A percentile compares a stretch with the other conserved stretches of the same genome.
Evolutionary conservation across 176 grass and related monocot species (phyloP).

Genomic region (Puya raimondii): DNA sequence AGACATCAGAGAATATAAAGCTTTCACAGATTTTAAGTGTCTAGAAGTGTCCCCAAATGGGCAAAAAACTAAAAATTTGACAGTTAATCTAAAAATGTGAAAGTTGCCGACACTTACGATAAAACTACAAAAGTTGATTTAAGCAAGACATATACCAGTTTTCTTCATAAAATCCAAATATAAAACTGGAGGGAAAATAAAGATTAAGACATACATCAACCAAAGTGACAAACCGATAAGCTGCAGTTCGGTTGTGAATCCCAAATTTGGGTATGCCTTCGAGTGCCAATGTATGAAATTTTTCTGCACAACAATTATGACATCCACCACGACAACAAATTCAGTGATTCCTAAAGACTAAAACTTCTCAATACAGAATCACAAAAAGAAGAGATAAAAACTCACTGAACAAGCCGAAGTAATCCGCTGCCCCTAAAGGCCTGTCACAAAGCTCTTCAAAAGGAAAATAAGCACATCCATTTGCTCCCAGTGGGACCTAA

Average conservation of each 20-base stretch:
- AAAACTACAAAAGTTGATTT: too few species aligned
- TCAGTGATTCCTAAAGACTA: not conserved
- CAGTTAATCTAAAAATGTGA: too few species aligned
- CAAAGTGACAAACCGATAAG: slow-evolving; percentile 87
- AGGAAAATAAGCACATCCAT: slow-evolving; percentile 86
- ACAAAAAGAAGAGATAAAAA: slow-evolving; percentile 9
- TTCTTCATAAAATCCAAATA: not conserved
- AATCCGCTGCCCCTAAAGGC: slow-evolving; percentile 89
- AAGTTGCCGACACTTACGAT: too few species aligned
- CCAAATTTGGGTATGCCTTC: slow-evolving; percentile 87
- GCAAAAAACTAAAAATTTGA: too few species aligned
- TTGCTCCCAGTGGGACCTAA: slow-evolving; percentile 71
- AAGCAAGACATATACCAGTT: not conserved
- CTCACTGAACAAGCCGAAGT: slow-evolving; percentile 94
- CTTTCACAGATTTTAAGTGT: too few species aligned
- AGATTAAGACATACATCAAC: slow-evolving; percentile 58
- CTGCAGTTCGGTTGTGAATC: slow-evolving; percentile 61
- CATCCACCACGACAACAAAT: not conserved
- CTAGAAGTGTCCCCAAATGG: too few species aligned
- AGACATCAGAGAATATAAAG: too few species aligned
- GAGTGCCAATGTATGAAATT: slow-evolving; percentile 76
- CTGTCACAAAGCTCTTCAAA: slow-evolving; percentile 91
- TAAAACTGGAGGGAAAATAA: not conserved
- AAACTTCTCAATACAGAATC: not conserved
- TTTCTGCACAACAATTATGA: slow-evolving; percentile 40